Base-by-base conservation (phyloP, 805 yeast genomes). In the Metschnikowia anglica region DNA sequence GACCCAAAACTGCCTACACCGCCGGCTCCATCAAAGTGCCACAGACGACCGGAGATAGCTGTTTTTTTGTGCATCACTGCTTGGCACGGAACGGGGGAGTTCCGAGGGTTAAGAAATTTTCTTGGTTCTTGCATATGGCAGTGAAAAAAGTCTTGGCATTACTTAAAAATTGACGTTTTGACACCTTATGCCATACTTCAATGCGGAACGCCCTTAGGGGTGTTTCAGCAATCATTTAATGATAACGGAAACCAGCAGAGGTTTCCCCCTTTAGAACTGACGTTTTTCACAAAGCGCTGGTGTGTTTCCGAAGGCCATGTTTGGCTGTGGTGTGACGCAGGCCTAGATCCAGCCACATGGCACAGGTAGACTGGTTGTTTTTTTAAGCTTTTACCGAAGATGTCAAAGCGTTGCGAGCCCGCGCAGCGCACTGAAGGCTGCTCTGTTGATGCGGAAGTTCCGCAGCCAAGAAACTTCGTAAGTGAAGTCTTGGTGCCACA, bases 81-180 rank as follows among this genome's bases (percentile, higher is more conserved):
- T 41, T 41, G 44, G 44, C 44, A 31, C 31, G 30, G 31, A 28
- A 26, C 25, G 25, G 10, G 25, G 10, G 10, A 23, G 10, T 23
- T 23, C 25, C 25, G 38, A 27, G 24, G 21, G 34, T 40, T 40
- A 36, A 35, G 39, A 24, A 30, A 23, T 30, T 33, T 28, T 33
- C 32, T 39, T 36, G 37, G 43, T 35, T 19, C 40, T 16, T 34
- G 35, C 20, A 33, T 26, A 40, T 12, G 15, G 25, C 18, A n/a
- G 21, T 6, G 28, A 27, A 30, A 37, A n/a, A 25, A 33, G 37
- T 46, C 49, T 46, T 46, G 49, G 50, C 50, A 36, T 33, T 40
- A 16, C 40, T 33, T 38, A 19, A 36, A 33, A 13, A 24, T 43
- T 47, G 50, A 47, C 50, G 41, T 43, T 34, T 43, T 47, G 50